Evolutionary conservation across 139 green algal species (phyloP).

Genomic region (Tetradesmus lagerheimii): DNA sequence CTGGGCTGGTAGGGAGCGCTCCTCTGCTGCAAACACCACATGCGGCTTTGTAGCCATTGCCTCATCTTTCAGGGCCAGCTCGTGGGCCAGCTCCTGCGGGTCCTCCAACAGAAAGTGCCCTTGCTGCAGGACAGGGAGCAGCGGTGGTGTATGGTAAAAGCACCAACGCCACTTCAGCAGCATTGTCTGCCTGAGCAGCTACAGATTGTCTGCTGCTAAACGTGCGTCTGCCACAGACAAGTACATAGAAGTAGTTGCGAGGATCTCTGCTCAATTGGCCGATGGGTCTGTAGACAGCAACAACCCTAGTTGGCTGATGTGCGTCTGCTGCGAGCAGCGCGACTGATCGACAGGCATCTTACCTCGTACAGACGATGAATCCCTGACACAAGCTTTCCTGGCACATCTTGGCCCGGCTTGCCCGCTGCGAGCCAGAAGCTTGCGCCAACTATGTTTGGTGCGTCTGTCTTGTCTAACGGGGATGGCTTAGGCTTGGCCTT

Average conservation of each 20-base stretch:
- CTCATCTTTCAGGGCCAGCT: slow-evolving; percentile 43
- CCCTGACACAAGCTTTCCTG: slow-evolving; percentile 43
- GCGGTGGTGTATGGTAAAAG: too few species aligned
- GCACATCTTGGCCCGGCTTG: slow-evolving; percentile 41
- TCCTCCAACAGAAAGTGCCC: slow-evolving; percentile 37
- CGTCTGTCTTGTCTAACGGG: slow-evolving; percentile 27
- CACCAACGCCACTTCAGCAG: background rate
- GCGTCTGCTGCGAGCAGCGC: too few species aligned
- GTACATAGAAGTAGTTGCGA: too few species aligned
- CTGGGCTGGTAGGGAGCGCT: slow-evolving; percentile 34
- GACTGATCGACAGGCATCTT: background rate
- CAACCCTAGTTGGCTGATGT: background rate
- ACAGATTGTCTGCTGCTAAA: too few species aligned
- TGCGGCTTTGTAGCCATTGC: slow-evolving; percentile 29
- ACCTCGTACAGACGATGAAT: slow-evolving; percentile 43
- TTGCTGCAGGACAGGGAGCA: slow-evolving; percentile 21
- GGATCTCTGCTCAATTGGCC: too few species aligned
- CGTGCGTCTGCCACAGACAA: too few species aligned
- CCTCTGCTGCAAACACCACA: slow-evolving; percentile 40
- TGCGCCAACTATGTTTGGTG: slow-evolving; percentile 35
- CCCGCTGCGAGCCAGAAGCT: slow-evolving; percentile 44
- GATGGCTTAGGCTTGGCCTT: slow-evolving; percentile 29
- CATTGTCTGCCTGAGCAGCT: background rate
- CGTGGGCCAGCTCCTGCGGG: slow-evolving; percentile 14
- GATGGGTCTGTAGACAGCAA: too few species aligned